A percentile compares a stretch with the other conserved stretches of the same genome.
phyloP scores from a whole-genome alignment of 192 early-diverging fungal species.

The Haplosporangium gracile region DNA sequence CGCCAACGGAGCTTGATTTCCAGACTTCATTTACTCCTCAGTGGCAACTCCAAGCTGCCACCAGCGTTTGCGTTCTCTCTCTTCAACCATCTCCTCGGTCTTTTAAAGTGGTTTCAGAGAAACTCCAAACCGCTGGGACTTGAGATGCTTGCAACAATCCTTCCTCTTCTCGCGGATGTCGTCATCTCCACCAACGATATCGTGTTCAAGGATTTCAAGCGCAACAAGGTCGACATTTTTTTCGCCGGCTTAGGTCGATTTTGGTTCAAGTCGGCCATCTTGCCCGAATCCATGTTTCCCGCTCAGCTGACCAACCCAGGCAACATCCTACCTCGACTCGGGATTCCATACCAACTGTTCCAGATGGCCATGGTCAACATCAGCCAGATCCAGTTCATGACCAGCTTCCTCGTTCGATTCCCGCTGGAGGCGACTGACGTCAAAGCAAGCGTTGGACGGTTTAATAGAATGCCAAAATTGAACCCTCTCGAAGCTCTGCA shows the following conservation, averaged over 20 bases:
- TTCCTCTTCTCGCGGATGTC: slow-evolving; percentile 65
- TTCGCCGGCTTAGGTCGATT: slow-evolving; percentile 63
- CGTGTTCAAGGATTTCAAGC: slow-evolving; percentile 65
- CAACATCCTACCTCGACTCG: slow-evolving; percentile 51
- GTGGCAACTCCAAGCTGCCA: slow-evolving; percentile 62
- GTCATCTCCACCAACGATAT: slow-evolving; percentile 65
- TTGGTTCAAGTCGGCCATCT: slow-evolving; percentile 63
- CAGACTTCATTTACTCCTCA: slow-evolving; percentile 59
- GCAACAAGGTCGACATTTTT: slow-evolving; percentile 70
- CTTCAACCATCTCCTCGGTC: slow-evolving; percentile 69
- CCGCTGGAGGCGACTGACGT: slow-evolving; percentile 63
- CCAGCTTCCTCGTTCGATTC: slow-evolving; percentile 63
- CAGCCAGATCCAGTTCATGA: slow-evolving; percentile 69
- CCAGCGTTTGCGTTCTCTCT: slow-evolving; percentile 64
- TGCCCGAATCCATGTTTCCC: slow-evolving; percentile 66
- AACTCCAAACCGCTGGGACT: slow-evolving; percentile 58
- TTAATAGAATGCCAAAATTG: slow-evolving; percentile 47
- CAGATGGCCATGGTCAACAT: slow-evolving; percentile 62
- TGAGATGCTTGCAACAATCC: slow-evolving; percentile 53
- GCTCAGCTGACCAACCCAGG: slow-evolving; percentile 25
- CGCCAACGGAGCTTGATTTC: slow-evolving; percentile 56
- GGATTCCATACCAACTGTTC: slow-evolving; percentile 61
- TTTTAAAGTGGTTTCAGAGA: slow-evolving; percentile 68
- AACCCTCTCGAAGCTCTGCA: neutral
- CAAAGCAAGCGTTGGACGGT: slow-evolving; percentile 63